Evolutionary conservation across 208 protist species (phyloP), one percentile per base, ranked within the genome.

Genomic region (Trypanosomatidae sp.): DNA sequence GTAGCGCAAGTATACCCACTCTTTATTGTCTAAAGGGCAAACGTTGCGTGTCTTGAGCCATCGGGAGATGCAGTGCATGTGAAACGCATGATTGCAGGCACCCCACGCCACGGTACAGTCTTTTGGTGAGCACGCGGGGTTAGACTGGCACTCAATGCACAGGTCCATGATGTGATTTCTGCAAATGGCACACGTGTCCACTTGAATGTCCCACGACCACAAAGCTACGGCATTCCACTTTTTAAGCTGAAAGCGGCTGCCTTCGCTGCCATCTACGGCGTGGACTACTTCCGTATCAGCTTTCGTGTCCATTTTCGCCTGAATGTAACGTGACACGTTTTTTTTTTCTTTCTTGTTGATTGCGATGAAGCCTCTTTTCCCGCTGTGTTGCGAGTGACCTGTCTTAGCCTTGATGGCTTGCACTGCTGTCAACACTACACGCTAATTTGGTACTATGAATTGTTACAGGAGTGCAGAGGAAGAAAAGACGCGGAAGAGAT

Each of bases 181-280:
- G 84, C 99, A 99, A 81, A 99, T 99, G 22, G 98, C 98, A 69
- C 99, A 99, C 19, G 98, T 99, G 76, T 99, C 99, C 9, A 99
- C 98, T 50, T 98, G 91, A 79, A 99, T 99, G 81, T 99, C 97
- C 98, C 98, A 99, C 43, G 95, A 96, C 98, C 98, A 99, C 98
- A 99, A 28, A 99, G 71, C n/a, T n/a, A n/a, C n/a, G n/a, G n/a
- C n/a, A n/a, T 99, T 99, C 98, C 98, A 99, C 68, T 99, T 97
- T 68, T 99, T 99, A 1, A 99, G 79, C 55, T 92, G 76, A 70
- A 96, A 96, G 28, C 87, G 85, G n/a, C 73, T 78, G 36, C 80
- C 81, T 58, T 67, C 64, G 46, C 65, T 74, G 13, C 75, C 58
- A 46, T 77, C 77, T 13, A 69, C 74, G 1, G 44, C 28, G 13